These are phyloP conservation scores for Phaeolepiota aurea DNA, from an alignment of 768 basidiomycete genomes.

Conservation along the genomic window DNA sequence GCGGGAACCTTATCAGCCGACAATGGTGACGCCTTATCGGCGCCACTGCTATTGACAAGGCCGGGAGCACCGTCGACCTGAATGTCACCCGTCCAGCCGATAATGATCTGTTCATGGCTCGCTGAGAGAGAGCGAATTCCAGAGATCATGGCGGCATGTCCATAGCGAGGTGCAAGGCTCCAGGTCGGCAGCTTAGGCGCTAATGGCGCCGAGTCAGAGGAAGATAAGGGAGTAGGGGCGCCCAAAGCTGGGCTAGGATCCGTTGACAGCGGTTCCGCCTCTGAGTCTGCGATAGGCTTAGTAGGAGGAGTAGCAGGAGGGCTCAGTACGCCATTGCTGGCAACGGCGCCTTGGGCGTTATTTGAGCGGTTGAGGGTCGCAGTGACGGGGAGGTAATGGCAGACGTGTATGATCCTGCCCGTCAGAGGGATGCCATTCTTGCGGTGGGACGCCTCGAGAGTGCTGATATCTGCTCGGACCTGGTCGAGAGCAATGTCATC, in stretches of 20 bases:
- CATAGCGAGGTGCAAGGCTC: slow-evolving; percentile 73
- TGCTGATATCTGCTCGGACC: slow-evolving; percentile 63
- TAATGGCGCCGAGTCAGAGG: slow-evolving; percentile 4
- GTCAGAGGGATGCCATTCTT: slow-evolving; percentile 67
- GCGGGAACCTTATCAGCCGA: slow-evolving; percentile 33
- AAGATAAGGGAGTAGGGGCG: slow-evolving; percentile 8
- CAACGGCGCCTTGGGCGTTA: slow-evolving; percentile 6
- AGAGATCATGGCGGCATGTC: slow-evolving; percentile 92
- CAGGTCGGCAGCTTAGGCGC: slow-evolving; percentile 34
- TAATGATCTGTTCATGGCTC: slow-evolving; percentile 83
- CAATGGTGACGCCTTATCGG: not conserved
- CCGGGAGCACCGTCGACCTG: not conserved
- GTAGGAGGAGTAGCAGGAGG: slow-evolving; percentile 78
- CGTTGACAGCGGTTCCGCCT: slow-evolving; percentile 8
- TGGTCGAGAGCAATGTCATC: slow-evolving; percentile 64
- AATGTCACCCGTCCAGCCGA: slow-evolving; percentile 94
- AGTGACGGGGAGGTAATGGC: slow-evolving; percentile 80
- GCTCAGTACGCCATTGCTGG: slow-evolving; percentile 41
- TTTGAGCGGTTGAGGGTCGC: slow-evolving; percentile 45
- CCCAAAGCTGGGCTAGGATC: not conserved
- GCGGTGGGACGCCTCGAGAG: slow-evolving; percentile 66
- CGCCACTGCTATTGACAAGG: too few relatives aligned
- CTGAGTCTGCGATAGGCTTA: slow-evolving; percentile 37
- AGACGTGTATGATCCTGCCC: slow-evolving; percentile 87
- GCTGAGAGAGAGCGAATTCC: slow-evolving; percentile 80